These are phyloP conservation scores for Fomitopsis pinicola DNA, from an alignment of 1,284 basidiomycete genomes.

Conservation along the genomic window DNA sequence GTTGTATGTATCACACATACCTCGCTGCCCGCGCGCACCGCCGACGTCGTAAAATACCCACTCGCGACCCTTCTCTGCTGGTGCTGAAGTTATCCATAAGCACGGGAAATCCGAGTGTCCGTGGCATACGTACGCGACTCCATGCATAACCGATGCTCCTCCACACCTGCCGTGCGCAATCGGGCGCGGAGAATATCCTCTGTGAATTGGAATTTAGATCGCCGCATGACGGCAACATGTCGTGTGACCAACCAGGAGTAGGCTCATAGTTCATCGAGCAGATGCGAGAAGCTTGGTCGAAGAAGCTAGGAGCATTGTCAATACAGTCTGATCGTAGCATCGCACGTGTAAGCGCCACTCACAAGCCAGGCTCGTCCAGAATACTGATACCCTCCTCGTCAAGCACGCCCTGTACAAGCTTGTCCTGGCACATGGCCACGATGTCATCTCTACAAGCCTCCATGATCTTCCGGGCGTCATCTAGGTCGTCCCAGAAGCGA, in stretches of 20 bases:
- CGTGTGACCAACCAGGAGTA: constrained; percentile 33
- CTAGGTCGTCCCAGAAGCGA: constrained; percentile 26
- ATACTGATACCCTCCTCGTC: constrained; percentile 39
- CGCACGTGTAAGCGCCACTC: constrained; percentile 21
- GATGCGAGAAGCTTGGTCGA: constrained; percentile 50
- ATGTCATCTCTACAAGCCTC: constrained; percentile 55
- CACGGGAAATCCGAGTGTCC: background rate
- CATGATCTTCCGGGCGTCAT: constrained; percentile 45
- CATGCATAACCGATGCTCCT: constrained; percentile 53
- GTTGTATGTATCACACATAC: constrained; percentile 24
- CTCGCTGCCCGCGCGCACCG: constrained; percentile 50
- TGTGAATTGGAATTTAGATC: constrained; percentile 13
- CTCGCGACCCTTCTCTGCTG: constrained; percentile 35
- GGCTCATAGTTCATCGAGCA: constrained; percentile 48
- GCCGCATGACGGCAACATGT: background rate
- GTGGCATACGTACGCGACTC: constrained; percentile 36
- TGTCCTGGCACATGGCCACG: constrained; percentile 43
- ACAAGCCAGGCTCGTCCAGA: constrained; percentile 60
- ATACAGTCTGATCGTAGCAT: background rate
- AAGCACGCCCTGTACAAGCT: constrained; percentile 37
- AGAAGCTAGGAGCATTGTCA: constrained; percentile 38
- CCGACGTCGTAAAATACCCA: constrained; percentile 66
- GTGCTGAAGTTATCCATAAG: constrained; percentile 1
- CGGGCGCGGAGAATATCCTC: constrained; percentile 63
- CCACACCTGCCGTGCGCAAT: constrained; percentile 59